Base-by-base conservation (phyloP, 345 rosid genomes). In the Gossypium anomalum region DNA sequence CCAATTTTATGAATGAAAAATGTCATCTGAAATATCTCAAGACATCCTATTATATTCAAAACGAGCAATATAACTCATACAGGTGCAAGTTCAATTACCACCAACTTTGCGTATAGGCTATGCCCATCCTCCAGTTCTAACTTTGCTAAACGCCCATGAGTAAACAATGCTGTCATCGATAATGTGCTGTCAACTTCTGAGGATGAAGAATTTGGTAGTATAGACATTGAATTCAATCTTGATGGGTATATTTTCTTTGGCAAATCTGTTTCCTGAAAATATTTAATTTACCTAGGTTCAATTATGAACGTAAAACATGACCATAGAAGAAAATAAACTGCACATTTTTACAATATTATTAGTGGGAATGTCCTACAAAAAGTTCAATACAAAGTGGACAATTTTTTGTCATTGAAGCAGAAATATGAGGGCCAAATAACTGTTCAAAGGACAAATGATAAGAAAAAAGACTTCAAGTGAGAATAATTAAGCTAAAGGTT, bases 111-210 rank as follows among this genome's bases (percentile, higher is more conserved):
- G 76, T 82, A 91, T 23, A 94, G 78, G 75, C 71, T 84, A 66
- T 80, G 86, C 60, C 98, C 97, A 82, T 91, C 90, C 74, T 86
- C 89, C 79, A 93, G 84, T 71, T 84, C 97, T 78, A 93, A 85
- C 85, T 92, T 89, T 2, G 87, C 93, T 59, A 89, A 83, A 72
- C 82, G 86, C 58, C 88, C 90, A 59, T 74, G 74, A 80, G 69
- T 53, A 52, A 79, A 85, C 72, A 81, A 83, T 17, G 85, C 77
- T 70, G 83, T 75, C 11, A 77, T 27, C 47, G 94, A 80, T 67
- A 85, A 77, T 47, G 70, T 75, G 76, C 77, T 82, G 60, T 85
- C 88, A 70, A 60, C 78, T 66, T 70, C 86, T 11, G 72, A 71
- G 75, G 87, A 74, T 12, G 85, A 81, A 55, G 86, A 86, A 71